Conservation (phyloP, 805 yeast species). For the Kluyveromyces nonfermentans region DNA sequence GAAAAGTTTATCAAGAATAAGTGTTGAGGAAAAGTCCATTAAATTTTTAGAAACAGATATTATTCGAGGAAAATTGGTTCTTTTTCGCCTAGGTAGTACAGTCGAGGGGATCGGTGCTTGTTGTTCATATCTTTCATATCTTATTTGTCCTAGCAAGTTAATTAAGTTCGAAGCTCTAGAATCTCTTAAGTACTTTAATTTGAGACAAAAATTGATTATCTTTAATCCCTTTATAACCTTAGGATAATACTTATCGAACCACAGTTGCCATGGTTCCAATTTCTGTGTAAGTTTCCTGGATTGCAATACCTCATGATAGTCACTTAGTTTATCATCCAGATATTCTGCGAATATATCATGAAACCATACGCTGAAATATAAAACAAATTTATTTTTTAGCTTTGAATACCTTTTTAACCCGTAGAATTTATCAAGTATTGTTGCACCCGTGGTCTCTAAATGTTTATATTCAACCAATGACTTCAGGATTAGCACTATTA, state of each 20-base stretch:
- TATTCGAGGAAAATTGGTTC: conserved; percentile 1
- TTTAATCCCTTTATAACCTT: not conserved
- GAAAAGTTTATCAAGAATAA: conserved; percentile 31
- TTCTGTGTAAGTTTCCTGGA: conserved; percentile 3
- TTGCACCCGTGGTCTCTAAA: conserved; percentile 64
- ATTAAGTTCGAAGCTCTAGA: not conserved
- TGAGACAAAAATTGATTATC: conserved; percentile 2
- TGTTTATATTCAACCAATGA: conserved; percentile 64
- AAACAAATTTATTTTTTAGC: not conserved
- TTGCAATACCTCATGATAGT: conserved; percentile 11
- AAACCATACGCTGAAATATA: conserved; percentile 1
- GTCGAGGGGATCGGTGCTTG: not conserved
- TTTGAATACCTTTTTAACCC: conserved; percentile 59
- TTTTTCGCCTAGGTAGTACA: not conserved
- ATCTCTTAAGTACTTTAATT: conserved; percentile 1
- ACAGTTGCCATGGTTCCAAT: not conserved
- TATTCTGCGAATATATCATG: conserved; percentile 19
- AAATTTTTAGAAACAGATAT: not conserved
- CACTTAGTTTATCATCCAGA: conserved; percentile 4
- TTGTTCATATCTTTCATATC: conserved; percentile 1
- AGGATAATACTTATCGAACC: conserved; percentile 1
- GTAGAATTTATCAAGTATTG: conserved; percentile 87
- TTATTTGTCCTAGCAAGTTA: not conserved
- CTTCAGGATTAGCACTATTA: conserved; percentile 41
- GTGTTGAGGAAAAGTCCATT: conserved; percentile 14